These are phyloP conservation scores for Ilex asprella DNA, from an alignment of 257 asterid species.

Conservation along the genomic window DNA sequence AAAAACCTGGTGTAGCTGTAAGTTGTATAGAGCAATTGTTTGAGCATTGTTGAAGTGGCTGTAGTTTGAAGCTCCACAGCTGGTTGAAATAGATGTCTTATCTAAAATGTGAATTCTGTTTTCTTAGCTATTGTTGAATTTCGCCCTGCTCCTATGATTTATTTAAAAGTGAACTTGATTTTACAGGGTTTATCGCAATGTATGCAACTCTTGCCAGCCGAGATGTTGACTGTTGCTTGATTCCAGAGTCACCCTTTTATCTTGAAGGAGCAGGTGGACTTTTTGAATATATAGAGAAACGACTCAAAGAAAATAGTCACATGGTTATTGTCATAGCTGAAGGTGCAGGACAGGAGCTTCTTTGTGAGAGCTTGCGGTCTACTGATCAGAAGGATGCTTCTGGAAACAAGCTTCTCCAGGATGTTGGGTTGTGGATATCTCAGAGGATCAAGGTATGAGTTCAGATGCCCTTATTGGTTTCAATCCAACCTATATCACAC, in stretches of 20 bases:
- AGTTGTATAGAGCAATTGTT: too few species aligned
- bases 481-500: too few species aligned
- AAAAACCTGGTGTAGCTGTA: background rate
- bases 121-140: background rate
- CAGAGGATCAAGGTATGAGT: slow-evolving; percentile 63
- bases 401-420: slow-evolving; percentile 74
- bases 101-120: too few species aligned
- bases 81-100: too few species aligned
- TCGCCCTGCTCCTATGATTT: background rate
- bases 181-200: slow-evolving; percentile 85
- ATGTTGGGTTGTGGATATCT: slow-evolving; percentile 86
- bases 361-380: slow-evolving; percentile 49
- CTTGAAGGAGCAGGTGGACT: slow-evolving; percentile 86
- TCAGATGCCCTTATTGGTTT: background rate
- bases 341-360: slow-evolving; percentile 91
- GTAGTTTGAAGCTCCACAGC: too few species aligned
- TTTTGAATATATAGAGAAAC: slow-evolving; percentile 62
- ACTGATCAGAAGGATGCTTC: slow-evolving; percentile 55
- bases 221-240: slow-evolving; percentile 91
- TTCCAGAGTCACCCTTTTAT: slow-evolving; percentile 88
- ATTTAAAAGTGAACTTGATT: background rate
- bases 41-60: too few species aligned
- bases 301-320: slow-evolving; percentile 73
- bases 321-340: slow-evolving; percentile 95
- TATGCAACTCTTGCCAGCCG: slow-evolving; percentile 93